Evolutionary conservation across 768 basidiomycete species (phyloP).

Genomic region (Neoboletus magnificus): DNA sequence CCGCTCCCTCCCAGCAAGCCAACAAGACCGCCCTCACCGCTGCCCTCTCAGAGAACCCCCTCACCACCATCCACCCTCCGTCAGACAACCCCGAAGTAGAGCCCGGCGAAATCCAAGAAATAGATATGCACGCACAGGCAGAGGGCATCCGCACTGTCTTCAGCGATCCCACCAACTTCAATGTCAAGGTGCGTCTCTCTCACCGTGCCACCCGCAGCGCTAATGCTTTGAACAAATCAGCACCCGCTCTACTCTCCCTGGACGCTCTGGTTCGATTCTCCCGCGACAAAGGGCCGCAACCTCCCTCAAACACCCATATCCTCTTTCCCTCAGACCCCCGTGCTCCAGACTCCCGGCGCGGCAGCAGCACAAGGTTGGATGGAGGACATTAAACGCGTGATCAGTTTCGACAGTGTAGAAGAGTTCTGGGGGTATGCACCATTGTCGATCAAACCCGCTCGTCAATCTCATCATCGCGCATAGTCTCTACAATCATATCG

Average conservation of each 20-base stretch:
- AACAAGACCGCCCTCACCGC: constrained; percentile 75
- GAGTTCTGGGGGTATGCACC: constrained; percentile 94
- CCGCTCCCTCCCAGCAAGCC: constrained; percentile 68
- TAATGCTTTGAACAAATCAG: constrained; percentile 38
- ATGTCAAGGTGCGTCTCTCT: constrained; percentile 74
- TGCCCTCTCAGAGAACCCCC: constrained; percentile 60
- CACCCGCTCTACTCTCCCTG: constrained; percentile 92
- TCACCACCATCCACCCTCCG: background rate
- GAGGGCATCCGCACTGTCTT: constrained; percentile 90
- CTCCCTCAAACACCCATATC: constrained; percentile 79
- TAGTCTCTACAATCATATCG: constrained; percentile 95
- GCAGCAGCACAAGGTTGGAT: constrained; percentile 90
- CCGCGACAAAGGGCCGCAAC: constrained; percentile 85
- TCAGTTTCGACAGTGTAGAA: constrained; percentile 94
- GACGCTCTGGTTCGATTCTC: constrained; percentile 99
- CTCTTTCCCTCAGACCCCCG: constrained; percentile 73
- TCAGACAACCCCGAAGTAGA: constrained; percentile 48
- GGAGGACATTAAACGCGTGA: constrained; percentile 97
- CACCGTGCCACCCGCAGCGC: background rate
- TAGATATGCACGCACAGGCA: constrained; percentile 80
- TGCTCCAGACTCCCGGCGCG: constrained; percentile 68
- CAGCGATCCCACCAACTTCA: constrained; percentile 88
- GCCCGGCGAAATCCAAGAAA: constrained; percentile 83
- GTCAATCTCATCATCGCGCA: constrained; percentile 10
- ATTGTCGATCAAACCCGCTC: background rate